phyloP scores from a whole-genome alignment of 2,329 filamentous ascomycete genomes.

The Cucurbitaria berberidis region DNA sequence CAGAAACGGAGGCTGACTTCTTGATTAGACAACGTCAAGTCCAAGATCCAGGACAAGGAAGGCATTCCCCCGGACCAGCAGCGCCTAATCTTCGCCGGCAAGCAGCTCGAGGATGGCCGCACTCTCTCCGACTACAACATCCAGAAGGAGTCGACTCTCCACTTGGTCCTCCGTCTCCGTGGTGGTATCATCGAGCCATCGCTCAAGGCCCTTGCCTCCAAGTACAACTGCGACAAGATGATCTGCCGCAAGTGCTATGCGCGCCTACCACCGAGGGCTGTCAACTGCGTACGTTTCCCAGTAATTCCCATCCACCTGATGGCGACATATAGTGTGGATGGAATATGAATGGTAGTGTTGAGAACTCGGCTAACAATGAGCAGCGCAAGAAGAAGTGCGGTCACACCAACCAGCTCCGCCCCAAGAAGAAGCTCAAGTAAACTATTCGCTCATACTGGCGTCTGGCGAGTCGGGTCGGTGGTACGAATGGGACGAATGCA shows the following conservation, averaged over 20 bases:
- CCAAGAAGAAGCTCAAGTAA: conserved; percentile 99
- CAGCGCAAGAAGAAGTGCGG: conserved; percentile 93
- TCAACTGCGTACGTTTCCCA: conserved; percentile 76
- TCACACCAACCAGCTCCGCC: conserved; percentile 99
- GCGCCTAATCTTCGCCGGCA: conserved; percentile 97
- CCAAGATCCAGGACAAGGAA: conserved; percentile 99
- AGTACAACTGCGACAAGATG: conserved; percentile 99
- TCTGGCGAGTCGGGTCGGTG: conserved; percentile 40
- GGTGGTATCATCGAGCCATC: conserved; percentile 98
- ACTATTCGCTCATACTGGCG: conserved; percentile 51
- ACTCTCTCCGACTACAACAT: conserved; percentile 99
- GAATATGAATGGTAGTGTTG: not conserved
- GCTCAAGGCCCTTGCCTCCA: conserved; percentile 96
- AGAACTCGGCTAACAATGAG: conserved; percentile 23
- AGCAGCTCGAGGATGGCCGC: conserved; percentile 98
- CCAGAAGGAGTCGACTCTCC: conserved; percentile 99
- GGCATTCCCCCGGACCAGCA: conserved; percentile 98
- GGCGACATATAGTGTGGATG: not conserved
- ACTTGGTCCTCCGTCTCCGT: conserved; percentile 97
- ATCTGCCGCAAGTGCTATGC: conserved; percentile 99
- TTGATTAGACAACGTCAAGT: conserved; percentile 91
- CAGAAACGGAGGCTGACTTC: conserved; percentile 25
- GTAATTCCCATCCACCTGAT: not conserved
- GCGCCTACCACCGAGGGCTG: conserved; percentile 95
- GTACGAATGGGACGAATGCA: conserved; percentile 42